Evolutionary conservation across 495 filamentous ascomycete genomes (phyloP).

Genomic region (Apiosordaria backusii): DNA sequence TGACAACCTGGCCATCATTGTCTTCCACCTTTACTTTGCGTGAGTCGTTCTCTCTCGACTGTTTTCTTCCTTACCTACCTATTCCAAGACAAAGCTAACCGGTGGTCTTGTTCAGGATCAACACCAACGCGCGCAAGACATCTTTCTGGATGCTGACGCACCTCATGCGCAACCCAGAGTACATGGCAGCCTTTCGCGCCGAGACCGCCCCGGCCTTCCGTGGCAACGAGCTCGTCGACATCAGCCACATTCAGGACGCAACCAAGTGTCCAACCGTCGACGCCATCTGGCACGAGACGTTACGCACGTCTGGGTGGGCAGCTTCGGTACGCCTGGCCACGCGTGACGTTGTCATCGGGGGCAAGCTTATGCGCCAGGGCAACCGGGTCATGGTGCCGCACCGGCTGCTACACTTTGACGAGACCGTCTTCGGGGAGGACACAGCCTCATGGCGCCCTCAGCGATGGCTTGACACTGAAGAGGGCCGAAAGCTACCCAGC

Average conservation of each 20-base stretch:
- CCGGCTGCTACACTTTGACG: conserved; percentile 33
- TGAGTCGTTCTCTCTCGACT: no score
- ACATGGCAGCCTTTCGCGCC: conserved; percentile 13
- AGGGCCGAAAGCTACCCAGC: conserved; percentile 13
- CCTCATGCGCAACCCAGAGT: conserved; percentile 15
- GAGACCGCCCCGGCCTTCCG: conserved; percentile 20
- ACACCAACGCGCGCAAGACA: conserved; percentile 22
- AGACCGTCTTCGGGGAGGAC: conserved; percentile 22
- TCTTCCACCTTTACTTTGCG: conserved; percentile 20
- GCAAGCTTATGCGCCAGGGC: conserved; percentile 22
- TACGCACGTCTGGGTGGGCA: conserved; percentile 18
- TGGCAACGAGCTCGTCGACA: conserved; percentile 14
- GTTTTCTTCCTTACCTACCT: conserved; percentile 6
- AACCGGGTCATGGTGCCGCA: conserved; percentile 32
- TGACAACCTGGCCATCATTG: conserved; percentile 16
- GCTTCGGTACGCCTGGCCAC: conserved; percentile 26
- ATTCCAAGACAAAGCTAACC: background rate
- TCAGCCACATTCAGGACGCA: conserved; percentile 15
- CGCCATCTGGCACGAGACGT: conserved; percentile 25
- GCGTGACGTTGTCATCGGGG: conserved; percentile 24
- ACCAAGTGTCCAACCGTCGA: conserved; percentile 20
- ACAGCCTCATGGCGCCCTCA: conserved; percentile 16
- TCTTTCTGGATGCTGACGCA: conserved; percentile 22
- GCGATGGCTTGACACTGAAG: conserved; percentile 26
- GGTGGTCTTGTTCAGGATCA: no score